These are phyloP conservation scores for Purpureocillium takamizusanense DNA, from an alignment of 2,329 filamentous ascomycete genomes.

Conservation along the genomic window DNA sequence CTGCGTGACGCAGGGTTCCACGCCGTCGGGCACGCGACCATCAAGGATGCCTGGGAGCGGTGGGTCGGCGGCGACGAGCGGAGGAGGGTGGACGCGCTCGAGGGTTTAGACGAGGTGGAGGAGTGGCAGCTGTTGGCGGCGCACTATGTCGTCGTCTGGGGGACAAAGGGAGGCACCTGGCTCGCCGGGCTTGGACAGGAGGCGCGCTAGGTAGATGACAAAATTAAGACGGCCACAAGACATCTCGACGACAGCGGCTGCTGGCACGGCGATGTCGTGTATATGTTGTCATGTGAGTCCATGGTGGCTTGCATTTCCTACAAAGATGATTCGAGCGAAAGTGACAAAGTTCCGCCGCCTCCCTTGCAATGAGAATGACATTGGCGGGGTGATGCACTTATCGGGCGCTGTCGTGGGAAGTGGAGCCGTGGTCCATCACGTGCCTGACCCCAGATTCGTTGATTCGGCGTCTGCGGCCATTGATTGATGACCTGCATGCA, in stretches of 20 bases:
- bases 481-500: too few species aligned
- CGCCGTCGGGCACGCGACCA: constrained; percentile 29
- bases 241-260: too few species aligned
- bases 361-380: too few species aligned
- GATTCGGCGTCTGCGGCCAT: too few species aligned
- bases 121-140: constrained; percentile 81
- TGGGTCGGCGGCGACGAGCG: constrained; percentile 69
- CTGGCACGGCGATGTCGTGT: too few species aligned
- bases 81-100: constrained; percentile 66
- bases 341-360: too few species aligned
- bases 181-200: constrained; percentile 1
- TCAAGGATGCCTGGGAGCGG: constrained; percentile 58
- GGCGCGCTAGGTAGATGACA: too few species aligned
- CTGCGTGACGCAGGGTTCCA: constrained; percentile 59
- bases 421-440: not conserved
- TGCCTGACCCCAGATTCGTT: too few species aligned
- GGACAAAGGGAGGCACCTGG: constrained; percentile 45
- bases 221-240: too few species aligned
- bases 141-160: constrained; percentile 90
- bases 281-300: too few species aligned
- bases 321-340: too few species aligned
- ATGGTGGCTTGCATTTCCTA: too few species aligned
- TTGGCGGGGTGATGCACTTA: not conserved
- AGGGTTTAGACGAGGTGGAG: constrained; percentile 91
- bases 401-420: not conserved